Evolutionary conservation across 257 asterid genomes (phyloP), one percentile per base, ranked within the genome.

Genomic region (Nicotiana paniculata): DNA sequence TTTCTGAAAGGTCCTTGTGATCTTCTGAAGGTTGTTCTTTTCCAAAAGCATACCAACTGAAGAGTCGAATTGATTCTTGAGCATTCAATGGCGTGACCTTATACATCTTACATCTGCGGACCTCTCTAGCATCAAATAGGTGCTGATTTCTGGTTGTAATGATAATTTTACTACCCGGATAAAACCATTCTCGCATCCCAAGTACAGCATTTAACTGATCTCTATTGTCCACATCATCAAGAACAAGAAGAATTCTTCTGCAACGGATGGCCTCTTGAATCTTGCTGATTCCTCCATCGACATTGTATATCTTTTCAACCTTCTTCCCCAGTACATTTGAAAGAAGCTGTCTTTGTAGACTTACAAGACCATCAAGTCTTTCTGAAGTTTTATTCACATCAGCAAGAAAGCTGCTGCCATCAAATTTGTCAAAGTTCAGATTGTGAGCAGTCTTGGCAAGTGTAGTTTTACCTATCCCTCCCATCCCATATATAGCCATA

Each of bases 381-480:
- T 83, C 76, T 17, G 68, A 65, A 55, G 74, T 54, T 79, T 68
- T 43, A 32, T 57, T 26, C 24, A 83, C 81, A 68, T 83, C 79
- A 32, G 80, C 80, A 24, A 83, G 83, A 43, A 83, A 83, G 63
- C 86, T 64, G 55, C 79, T 11, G 30, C 80, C 65, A 33, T 83
- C 83, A 59, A 83, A 83, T 68, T 21, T 39, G 43, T 67, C 55
- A 43, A 33, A 33, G 75, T 77, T 66, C 7, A 48, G 65, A 53
- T 68, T 69, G 28, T 77, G 68, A 9, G 69, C 64, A 78, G 53
- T 55, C 39, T 68, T 78, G 4, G 83, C 83, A 16, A 79, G 67
- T 13, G 81, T 82, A 55, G 84, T 72, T 26, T 82, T 82, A 37
- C 81, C 84, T 39, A 82, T n/a, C 3, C 86, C 86, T 46, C 83